Base-by-base conservation (phyloP, 129 eudicot species). In the Artemisia tridentata region DNA sequence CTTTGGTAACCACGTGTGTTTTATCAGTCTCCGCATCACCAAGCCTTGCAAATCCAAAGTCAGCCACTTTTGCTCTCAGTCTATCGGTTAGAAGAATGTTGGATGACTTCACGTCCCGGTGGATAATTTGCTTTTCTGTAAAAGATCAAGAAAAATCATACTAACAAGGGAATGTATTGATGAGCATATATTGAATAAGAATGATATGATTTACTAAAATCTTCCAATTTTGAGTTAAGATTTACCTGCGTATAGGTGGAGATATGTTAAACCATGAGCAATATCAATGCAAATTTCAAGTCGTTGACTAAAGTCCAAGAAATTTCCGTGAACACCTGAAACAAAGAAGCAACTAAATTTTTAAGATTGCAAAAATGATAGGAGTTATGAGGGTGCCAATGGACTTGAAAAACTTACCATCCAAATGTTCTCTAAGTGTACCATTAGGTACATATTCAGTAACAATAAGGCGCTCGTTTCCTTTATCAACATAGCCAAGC, bases 391-490 rank as follows among this genome's bases (percentile, higher is more conserved):
- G 13, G 63, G 65, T n/a, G 60, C 48, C 81, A 47, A 10, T 25
- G 43, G 51, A 75, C 50, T 38, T 69, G 18, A 29, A 64, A 72
- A 38, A 11, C 77, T 80, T 85, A 93, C 98, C 98, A 57, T 93
- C 98, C 64, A 93, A 81, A 85, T 93, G 97, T 56, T 93, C 96
- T 79, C 98, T 82, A 16, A 93, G 98, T 47, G 95, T 89, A 71
- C 98, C 98, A 65, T 93, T 93, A 48, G 98, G 80, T 69, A 93
- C 98, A 57, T 81, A 93, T 80, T 93, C 97, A 2, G 98, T 93
- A 45, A 93, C 86, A 60, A 93, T 87, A 69, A 93, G 87, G 47
- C 97, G 95, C 23, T 93, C 98, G 67, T 80, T 83, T 78, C 97
- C 97, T 79, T 82, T 84, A 80, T 90, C 98, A 23, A 93, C 83